Base-by-base conservation (phyloP, 2,329 filamentous ascomycete genomes). In the Xylariales sp. region DNA sequence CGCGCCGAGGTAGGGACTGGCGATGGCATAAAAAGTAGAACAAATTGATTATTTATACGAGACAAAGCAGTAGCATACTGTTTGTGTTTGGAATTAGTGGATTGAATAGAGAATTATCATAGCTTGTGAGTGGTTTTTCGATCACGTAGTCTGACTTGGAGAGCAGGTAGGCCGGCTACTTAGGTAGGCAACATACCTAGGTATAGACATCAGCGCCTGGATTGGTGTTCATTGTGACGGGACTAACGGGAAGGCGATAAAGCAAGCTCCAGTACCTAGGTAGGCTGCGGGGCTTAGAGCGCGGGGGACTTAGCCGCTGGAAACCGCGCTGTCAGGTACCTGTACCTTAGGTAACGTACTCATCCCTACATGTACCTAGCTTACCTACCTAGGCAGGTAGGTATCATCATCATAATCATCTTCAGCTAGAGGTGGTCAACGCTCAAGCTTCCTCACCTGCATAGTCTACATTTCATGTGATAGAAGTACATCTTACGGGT, bases 371-470 rank as follows among this genome's bases (percentile, higher is more conserved):
- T 23, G 39, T 45, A 56, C 23, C 14, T 45, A 36, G 9, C 34
- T 9, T 36, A 36, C 34, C 34, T 23, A 23, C 23, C 23, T 23
- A 23, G 23, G 23, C 23, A 23, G 23, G 23, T 23, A 23, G 23
- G 23, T 2, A 23, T 23, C 23, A 23, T 23, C 23, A 23, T 23
- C 23, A 23, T 23, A 2, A 5, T 34, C 8, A 34, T 2, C 5
- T 39, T 34, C 8, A 34, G 32, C 5, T 39, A 39, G 39, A 41
- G 39, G 28, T 71, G 70, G 62, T 68, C 70, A 65, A 60, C 64
- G 69, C 70, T 72, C 62, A 68, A 71, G 69, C 69, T 68, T 59
- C 39, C 49, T 30, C 12, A 12, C 48, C 46, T 59, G 41, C 55
- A 53, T 54, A 50, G n/a, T 18, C 49, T 41, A 14, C 39, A 41